Evolutionary conservation across 2,329 filamentous ascomycete species (phyloP).

Genomic region (Sporothrix pallida): DNA sequence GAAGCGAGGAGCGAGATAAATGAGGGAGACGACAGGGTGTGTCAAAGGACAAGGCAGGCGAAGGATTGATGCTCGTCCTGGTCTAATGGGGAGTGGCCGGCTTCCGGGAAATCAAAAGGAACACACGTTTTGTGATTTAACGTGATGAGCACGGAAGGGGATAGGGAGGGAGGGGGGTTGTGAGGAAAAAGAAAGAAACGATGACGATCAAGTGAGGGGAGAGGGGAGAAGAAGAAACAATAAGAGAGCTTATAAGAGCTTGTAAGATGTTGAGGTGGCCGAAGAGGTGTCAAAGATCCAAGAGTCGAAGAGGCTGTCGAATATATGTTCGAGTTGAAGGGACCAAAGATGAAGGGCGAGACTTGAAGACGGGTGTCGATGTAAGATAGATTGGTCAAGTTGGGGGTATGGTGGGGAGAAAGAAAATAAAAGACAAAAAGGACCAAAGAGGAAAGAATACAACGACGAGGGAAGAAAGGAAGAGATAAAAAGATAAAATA

Average conservation of each 20-base stretch:
- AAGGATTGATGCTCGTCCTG: neutral
- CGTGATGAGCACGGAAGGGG: conserved; percentile 8
- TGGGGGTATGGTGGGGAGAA: conserved; percentile 9
- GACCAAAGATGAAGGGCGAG: neutral
- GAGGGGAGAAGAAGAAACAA: conserved; percentile 3
- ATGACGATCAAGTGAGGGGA: conserved; percentile 1
- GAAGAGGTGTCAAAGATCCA: too few species aligned
- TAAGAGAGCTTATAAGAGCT: conserved; percentile 2
- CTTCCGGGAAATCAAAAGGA: conserved; percentile 6
- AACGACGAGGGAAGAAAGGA: neutral
- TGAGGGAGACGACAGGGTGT: neutral
- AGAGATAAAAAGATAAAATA: neutral
- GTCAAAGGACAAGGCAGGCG: neutral
- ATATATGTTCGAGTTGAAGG: neutral
- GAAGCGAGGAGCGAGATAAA: conserved; percentile 10
- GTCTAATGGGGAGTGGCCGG: conserved; percentile 3
- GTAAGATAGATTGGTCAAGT: conserved; percentile 1
- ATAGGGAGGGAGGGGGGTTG: neutral
- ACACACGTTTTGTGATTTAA: neutral
- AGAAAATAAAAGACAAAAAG: neutral
- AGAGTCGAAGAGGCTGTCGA: neutral
- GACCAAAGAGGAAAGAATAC: neutral
- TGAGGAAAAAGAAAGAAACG: neutral
- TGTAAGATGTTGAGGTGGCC: neutral
- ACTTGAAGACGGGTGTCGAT: neutral